A percentile compares a stretch with the other conserved stretches of the same genome.
Conservation (phyloP, 495 filamentous ascomycete species). For the Annulohypoxylon nitens region DNA sequence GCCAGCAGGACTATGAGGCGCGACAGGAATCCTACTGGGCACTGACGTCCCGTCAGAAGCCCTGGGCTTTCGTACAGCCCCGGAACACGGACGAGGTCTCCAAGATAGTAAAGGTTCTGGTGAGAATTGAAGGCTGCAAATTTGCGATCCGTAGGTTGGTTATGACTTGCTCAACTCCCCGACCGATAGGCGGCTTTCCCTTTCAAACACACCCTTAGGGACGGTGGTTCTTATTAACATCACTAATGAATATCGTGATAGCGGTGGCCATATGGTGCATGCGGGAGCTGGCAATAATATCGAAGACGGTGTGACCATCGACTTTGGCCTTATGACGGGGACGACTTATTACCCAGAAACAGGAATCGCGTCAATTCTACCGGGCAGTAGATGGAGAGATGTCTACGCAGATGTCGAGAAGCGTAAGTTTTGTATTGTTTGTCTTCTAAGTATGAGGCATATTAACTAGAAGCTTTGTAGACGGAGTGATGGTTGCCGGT, state of each 20-base stretch:
- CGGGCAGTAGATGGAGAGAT: constrained; percentile 50
- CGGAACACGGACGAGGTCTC: constrained; percentile 53
- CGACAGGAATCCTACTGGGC: constrained; percentile 57
- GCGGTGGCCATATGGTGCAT: constrained; percentile 66
- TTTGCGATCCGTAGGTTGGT: constrained; percentile 39
- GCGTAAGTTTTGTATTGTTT: constrained; percentile 42
- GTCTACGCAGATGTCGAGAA: constrained; percentile 24
- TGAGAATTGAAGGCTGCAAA: constrained; percentile 37
- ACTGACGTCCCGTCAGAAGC: constrained; percentile 49
- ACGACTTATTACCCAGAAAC: constrained; percentile 54
- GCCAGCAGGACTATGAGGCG: constrained; percentile 22
- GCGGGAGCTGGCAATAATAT: constrained; percentile 62
- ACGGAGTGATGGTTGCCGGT: constrained; percentile 65
- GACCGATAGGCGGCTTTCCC: neutral
- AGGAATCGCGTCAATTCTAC: constrained; percentile 56
- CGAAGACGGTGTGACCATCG: constrained; percentile 68
- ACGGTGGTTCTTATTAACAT: neutral
- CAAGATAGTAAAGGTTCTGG: constrained; percentile 46
- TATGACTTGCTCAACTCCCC: neutral
- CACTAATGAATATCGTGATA: constrained; percentile 39
- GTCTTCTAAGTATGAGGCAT: constrained; percentile 54
- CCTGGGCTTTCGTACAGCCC: constrained; percentile 55
- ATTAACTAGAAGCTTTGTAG: constrained; percentile 46
- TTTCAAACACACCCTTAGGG: neutral
- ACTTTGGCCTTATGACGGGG: constrained; percentile 62